Conservation (phyloP, 345 rosid genomes). For the Syzygium aromaticum region DNA sequence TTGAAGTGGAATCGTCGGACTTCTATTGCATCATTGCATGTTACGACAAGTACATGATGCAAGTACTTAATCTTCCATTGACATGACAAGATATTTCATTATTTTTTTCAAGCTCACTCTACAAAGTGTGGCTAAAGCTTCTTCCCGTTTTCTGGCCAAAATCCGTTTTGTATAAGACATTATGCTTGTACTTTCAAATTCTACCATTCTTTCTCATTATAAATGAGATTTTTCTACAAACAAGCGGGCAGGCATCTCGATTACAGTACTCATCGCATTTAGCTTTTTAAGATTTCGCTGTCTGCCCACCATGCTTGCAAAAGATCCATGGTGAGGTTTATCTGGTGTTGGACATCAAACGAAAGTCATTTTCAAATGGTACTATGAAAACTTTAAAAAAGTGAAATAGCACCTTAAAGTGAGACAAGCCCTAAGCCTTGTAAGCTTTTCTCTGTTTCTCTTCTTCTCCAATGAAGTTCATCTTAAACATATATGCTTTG, state of each 20-base stretch:
- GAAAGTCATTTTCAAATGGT: not conserved
- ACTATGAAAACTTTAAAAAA: not conserved
- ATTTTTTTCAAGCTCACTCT: not conserved
- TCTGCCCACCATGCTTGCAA: not conserved
- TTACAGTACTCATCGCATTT: not conserved
- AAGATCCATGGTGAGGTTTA: not conserved
- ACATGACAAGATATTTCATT: not conserved
- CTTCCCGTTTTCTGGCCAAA: not conserved
- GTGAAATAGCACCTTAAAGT: not conserved
- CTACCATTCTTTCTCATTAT: not conserved
- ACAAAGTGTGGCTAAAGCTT: not conserved
- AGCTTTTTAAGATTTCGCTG: not conserved
- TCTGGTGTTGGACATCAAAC: not conserved
- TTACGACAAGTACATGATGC: not conserved
- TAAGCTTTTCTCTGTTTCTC: not conserved
- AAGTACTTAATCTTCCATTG: not conserved
- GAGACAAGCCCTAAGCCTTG: not conserved
- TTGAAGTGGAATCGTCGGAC: not conserved
- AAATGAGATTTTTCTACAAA: not conserved
- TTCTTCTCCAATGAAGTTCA: not conserved
- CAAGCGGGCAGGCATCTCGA: not conserved
- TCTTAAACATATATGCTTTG: not conserved
- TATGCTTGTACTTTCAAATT: not conserved
- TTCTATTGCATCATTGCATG: not conserved
- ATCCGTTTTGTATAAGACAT: not conserved